Base-by-base conservation (phyloP, 2,329 filamentous ascomycete genomes). In the Colletotrichum paranaense region DNA sequence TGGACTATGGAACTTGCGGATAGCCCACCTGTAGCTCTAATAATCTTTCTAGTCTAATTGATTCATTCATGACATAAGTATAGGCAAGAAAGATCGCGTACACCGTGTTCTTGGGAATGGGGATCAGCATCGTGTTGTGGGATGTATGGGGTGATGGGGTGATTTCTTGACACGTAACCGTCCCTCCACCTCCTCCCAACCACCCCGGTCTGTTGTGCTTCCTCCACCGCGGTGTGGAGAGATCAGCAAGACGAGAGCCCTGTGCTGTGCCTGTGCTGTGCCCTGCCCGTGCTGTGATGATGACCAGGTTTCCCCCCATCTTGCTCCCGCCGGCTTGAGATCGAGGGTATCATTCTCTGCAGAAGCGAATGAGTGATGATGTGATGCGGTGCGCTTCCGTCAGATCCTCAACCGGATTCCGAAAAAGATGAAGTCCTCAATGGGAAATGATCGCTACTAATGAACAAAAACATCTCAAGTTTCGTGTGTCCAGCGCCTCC, bases 181-280 rank as follows among this genome's bases (percentile, higher is more conserved):
- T 42, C 35, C 52, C 64, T 22, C 42, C 42, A n/a, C 42, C 19
- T n/a, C 35, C 52, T 64, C 8, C 42, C 42, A n/a, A 9, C 42
- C 42, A 49, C 42, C 42, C 42, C 42, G 8, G 42, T 49, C 22
- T 60, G 52, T 35, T 35, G 3, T 2, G n/a, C 12, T 24, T 3
- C 62, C 56, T 24, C 42, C 42, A 22, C 14, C 60, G 42, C 38
- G 16, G 68, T 62, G 68, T 52, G 52, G 57, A 62, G 62, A 14
- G 64, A 68, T 68, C 58, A 38, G 24, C 68, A 53, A 16, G 59
- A 68, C 57, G 52, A 16, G 38, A 72, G 68, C 28, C 38, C 64
- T 52, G 68, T 72, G 68, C 64, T 62, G 38, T 9, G 30, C 32
- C 64, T 52, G 68, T 72, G 68, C 68, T 62, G 38, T 9, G 30